Evolutionary conservation across 2,329 filamentous ascomycete genomes (phyloP).

Genomic region (Arthrobotrys entomopaga): DNA sequence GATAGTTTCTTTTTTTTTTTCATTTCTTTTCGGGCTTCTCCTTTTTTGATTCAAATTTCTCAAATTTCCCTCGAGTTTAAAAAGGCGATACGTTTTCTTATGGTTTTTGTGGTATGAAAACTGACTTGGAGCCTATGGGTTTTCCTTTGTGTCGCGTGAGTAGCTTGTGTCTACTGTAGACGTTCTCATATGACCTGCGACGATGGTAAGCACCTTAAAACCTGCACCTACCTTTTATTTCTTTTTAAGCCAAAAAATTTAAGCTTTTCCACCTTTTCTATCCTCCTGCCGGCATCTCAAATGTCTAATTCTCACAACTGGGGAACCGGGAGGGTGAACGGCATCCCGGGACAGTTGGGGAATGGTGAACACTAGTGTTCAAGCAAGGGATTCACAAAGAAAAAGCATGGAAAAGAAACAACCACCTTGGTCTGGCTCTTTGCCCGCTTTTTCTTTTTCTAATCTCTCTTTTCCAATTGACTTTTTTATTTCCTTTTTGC

Average conservation of each 20-base stretch:
- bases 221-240: slow-evolving; percentile 4
- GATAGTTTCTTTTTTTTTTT: slow-evolving; percentile 37
- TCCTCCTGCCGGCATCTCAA: slow-evolving; percentile 40
- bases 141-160: slow-evolving; percentile 62
- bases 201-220: slow-evolving; percentile 57
- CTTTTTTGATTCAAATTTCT: slow-evolving; percentile 58
- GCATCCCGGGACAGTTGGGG: slow-evolving; percentile 26
- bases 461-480: slow-evolving; percentile 1
- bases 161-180: slow-evolving; percentile 88
- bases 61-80: slow-evolving; percentile 54
- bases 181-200: slow-evolving; percentile 96
- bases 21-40: slow-evolving; percentile 59
- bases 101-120: slow-evolving; percentile 57
- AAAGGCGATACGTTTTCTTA: slow-evolving; percentile 46
- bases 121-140: slow-evolving; percentile 60
- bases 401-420: slow-evolving; percentile 48
- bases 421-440: slow-evolving; percentile 43
- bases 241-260: slow-evolving; percentile 59
- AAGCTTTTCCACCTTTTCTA: slow-evolving; percentile 55
- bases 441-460: slow-evolving; percentile 50
- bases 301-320: slow-evolving; percentile 38
- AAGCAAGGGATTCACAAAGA: slow-evolving; percentile 44
- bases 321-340: slow-evolving; percentile 54
- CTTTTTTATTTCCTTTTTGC: slow-evolving; percentile 56
- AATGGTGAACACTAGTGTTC: slow-evolving; percentile 4